phyloP scores from a whole-genome alignment of 257 asterid species.

The Capsicum rhomboideum region DNA sequence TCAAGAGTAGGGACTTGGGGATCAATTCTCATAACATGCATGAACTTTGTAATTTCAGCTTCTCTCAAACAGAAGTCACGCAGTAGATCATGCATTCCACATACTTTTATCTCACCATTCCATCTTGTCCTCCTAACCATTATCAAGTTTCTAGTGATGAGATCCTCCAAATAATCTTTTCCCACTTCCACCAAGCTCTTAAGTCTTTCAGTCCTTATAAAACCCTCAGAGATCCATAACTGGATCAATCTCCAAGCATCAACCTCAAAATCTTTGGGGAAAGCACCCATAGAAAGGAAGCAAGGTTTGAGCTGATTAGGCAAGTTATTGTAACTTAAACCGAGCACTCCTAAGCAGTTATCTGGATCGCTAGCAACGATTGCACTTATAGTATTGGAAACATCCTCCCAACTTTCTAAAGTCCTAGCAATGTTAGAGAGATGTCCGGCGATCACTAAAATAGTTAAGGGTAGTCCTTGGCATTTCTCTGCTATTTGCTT shows the following conservation, averaged over 20 bases:
- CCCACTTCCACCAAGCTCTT: neutral
- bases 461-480: slow-evolving; percentile 4
- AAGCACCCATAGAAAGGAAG: slow-evolving; percentile 1
- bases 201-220: neutral
- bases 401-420: neutral
- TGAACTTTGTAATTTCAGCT: neutral
- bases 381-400: neutral
- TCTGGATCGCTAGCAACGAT: neutral
- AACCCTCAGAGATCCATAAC: slow-evolving; percentile 11
- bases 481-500: neutral
- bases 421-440: neutral
- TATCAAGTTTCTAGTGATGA: neutral
- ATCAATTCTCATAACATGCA: neutral
- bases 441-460: slow-evolving; percentile 6
- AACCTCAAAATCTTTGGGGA: neutral
- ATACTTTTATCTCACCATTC: neutral
- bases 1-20: neutral
- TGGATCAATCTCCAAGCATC: neutral
- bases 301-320: neutral
- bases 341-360: neutral
- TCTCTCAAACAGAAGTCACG: neutral
- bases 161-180: neutral
- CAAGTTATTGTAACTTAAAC: neutral
- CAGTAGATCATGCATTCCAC: neutral
- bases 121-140: neutral